Evolutionary conservation across 352 stramenopile species (phyloP).

Genomic region (Globisporangium cystogenes): DNA sequence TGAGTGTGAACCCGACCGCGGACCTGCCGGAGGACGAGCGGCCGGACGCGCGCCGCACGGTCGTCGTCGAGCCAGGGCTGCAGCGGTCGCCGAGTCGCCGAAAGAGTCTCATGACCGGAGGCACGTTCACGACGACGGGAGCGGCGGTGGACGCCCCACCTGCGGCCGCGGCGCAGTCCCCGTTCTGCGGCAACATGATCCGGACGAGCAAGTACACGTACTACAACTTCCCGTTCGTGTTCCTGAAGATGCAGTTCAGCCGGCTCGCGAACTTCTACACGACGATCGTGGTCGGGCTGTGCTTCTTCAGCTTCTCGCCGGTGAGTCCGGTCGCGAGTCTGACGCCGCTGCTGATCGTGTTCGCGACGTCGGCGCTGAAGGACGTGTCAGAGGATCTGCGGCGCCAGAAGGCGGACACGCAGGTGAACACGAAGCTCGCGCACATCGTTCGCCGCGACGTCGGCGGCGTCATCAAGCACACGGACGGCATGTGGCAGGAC

Average conservation of each 20-base stretch:
- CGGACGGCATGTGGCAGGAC: slow-evolving; percentile 76
- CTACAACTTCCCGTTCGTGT: slow-evolving; percentile 89
- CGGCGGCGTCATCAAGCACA: slow-evolving; percentile 49
- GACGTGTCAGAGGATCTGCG: slow-evolving; percentile 81
- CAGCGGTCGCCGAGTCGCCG: slow-evolving; percentile 14
- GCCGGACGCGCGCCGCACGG: slow-evolving; percentile 29
- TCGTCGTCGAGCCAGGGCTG: slow-evolving; percentile 31
- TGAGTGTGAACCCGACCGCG: slow-evolving; percentile 50
- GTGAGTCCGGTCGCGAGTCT: slow-evolving; percentile 81
- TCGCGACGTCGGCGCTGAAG: slow-evolving; percentile 85
- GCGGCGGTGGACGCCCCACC: slow-evolving; percentile 7
- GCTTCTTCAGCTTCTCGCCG: slow-evolving; percentile 86
- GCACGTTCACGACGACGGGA: not conserved
- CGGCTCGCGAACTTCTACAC: slow-evolving; percentile 87
- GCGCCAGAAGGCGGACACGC: slow-evolving; percentile 66
- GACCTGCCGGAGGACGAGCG: slow-evolving; percentile 37
- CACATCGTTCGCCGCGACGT: slow-evolving; percentile 70
- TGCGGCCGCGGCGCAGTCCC: slow-evolving; percentile 15
- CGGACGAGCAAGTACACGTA: slow-evolving; percentile 88
- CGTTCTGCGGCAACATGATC: slow-evolving; percentile 77
- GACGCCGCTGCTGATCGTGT: slow-evolving; percentile 83
- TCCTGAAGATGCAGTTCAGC: slow-evolving; percentile 89
- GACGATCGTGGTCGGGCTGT: slow-evolving; percentile 85
- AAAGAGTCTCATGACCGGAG: slow-evolving; percentile 14
- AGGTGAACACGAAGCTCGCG: slow-evolving; percentile 72